Evolutionary conservation across 371 early-diverging fungal genomes (phyloP), one percentile per base, ranked within the genome.

Genomic region (Cokeromyces recurvatus): DNA sequence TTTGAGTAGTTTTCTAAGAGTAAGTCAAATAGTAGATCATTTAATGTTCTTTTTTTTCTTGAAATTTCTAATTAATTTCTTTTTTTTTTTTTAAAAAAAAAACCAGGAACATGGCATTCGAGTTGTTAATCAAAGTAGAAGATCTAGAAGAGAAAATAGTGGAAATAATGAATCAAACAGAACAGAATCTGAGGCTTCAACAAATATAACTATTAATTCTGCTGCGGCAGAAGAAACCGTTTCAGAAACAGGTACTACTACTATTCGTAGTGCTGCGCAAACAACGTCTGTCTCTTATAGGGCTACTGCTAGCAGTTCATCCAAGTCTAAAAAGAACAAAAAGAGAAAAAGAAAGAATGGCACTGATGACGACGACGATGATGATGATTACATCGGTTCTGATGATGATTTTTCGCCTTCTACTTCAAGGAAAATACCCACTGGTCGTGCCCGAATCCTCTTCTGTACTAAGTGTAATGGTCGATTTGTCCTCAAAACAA

Each of bases 91-190:
- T n/a, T 34, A 23, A 34, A 35, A 14, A 12, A 24, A 12, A n/a
- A 25, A 12, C 12, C 40, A 85, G 66, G 89, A 89, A 57, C 74
- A 82, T 46, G 85, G 85, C 17, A 89, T 89, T 65, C 52, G 64
- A 34, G 77, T 84, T 22, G 74, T 70, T 29, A 76, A 79, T 45
- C 53, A 52, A n/a, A 56, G 61, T 15, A 46, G 56, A 55, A 32
- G 58, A 38, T 43, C 17, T n/a, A 35, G 57, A 9, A 45, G 62
- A 37, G 53, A 53, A 16, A 32, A 15, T n/a, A n/a, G n/a, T n/a
- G 20, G 17, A 23, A 48, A 20, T n/a, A 40, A 31, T 23, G 31
- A 43, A 20, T 23, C 15, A 53, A 41, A 43, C 8, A 12, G 31
- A 12, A 27, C 38, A 11, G 43, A 38, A 27, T n/a, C n/a, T n/a